Evolutionary conservation across 2,329 filamentous ascomycete genomes (phyloP), one percentile per base, ranked within the genome.

Genomic region (Fusarium buxicola): DNA sequence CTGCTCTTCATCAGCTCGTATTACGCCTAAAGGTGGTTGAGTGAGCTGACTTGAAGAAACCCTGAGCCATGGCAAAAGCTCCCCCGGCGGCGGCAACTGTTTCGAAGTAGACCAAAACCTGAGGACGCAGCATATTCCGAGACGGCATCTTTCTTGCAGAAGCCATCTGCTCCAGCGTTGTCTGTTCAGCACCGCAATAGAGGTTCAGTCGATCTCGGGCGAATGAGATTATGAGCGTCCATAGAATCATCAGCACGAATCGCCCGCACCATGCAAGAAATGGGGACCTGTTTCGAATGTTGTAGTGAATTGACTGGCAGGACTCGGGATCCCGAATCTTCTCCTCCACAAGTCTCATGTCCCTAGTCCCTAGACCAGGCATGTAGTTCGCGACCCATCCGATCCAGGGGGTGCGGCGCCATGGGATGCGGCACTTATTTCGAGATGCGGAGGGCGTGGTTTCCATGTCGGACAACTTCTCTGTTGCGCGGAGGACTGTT

Each of bases 51-150:
- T 55, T 52, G 8, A 53, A 27, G 11, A 65, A 55, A 0, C 69
- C 70, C n/a, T 73, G 69, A 1, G 63, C 58, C 5, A 72, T 11
- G 5, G 71, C 11, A 28, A 70, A 66, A 8, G 39, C 41, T 2
- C 45, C 56, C 3, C 57, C 49, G 1, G 49, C 50, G 2, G 44
- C 41, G 3, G 64, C 21, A 5, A 71, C 12, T 1, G 47, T 32
- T 16, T 66, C 58, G 10, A 60, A 38, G 57, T 53, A 70, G 3
- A 50, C 8, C 4, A 63, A 11, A 5, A 54, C 3, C 21, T 40
- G 49, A 11, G 18, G 46, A 3, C 38, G 55, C 9, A 34, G n/a
- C 8, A 24, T 16, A 4, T 31, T n/a, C 3, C 8, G 5, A 11
- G 24, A 12, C 9, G 15, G 12, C n/a, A 15, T 8, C 12, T 24